Evolutionary conservation across 1,284 basidiomycete species (phyloP), one percentile per base, ranked within the genome.

Genomic region (Moesziomyces sp.): DNA sequence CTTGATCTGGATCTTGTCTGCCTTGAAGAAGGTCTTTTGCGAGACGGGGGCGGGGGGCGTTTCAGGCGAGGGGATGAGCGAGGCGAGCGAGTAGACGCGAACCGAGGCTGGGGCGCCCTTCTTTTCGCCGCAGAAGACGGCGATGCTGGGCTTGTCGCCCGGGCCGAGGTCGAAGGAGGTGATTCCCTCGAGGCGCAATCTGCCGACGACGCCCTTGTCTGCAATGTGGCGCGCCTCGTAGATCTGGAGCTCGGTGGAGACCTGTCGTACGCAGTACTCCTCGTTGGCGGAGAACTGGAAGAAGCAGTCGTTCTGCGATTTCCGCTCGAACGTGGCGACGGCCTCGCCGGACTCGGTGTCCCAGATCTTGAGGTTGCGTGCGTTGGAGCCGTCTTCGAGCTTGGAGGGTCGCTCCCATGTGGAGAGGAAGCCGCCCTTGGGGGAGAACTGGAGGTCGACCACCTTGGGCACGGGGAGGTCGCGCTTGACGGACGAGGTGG

Each of bases 101-200:
- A 98, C 89, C 67, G 89, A 91, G 0, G 94, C 96, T 1, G 96
- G 96, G n/a, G 91, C 90, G 60, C 95, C 95, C 87, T 97, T 97
- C 87, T 94, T 94, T 88, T 98, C 95, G 1, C 91, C 92, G 44
- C 95, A 87, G 84, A 98, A 99, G 16, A 96, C 89, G 4, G 94
- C 94, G 30, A 98, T 83, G 19, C 89, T 91, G 4, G 93, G 92
- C 81, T 92, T 92, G 78, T 91, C 86, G 11, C 93, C 93, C 11
- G 92, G 92, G 76, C 92, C 92, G 67, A 95, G 86, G 18, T 88
- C 87, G 61, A 93, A 88, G 76, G 87, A 89, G 6, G 90, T 90
- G 48, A 93, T 89, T 23, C 92, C 91, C 79, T 96, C 94, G 24
- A 93, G 88, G 78, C 88, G 90, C 63, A 94, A 87, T 83, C 92